Conservation (phyloP, 2,329 filamentous ascomycete genomes). For the Trichoderma brevicompactum region DNA sequence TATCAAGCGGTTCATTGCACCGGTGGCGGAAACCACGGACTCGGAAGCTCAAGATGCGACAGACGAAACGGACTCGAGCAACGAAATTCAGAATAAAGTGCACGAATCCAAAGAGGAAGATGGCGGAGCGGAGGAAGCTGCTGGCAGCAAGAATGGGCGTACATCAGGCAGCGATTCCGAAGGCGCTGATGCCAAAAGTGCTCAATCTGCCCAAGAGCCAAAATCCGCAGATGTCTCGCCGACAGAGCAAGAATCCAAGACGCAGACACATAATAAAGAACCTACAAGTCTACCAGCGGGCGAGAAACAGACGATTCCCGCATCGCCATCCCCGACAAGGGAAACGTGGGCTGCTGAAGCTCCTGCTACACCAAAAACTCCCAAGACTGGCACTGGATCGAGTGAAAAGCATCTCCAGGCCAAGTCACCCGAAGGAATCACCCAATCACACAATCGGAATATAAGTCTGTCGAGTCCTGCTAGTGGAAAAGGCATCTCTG, state of each 20-base stretch:
- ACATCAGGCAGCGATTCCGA: constrained; percentile 43
- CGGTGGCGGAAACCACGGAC: constrained; percentile 33
- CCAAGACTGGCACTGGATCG: neutral
- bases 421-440: constrained; percentile 14
- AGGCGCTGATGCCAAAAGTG: constrained; percentile 44
- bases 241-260: constrained; percentile 11
- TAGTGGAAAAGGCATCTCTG: constrained; percentile 58
- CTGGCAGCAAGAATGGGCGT: neutral
- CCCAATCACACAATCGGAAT: constrained; percentile 43
- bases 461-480: constrained; percentile 45
- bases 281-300: constrained; percentile 29
- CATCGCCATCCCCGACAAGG: neutral
- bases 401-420: neutral
- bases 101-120: constrained; percentile 30
- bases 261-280: neutral
- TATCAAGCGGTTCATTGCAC: constrained; percentile 55
- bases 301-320: neutral
- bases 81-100: neutral
- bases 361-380: constrained; percentile 12
- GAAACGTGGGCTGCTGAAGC: neutral
- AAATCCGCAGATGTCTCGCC: constrained; percentile 11
- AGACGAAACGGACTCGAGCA: constrained; percentile 7
- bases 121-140: neutral
- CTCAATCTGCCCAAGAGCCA: constrained; percentile 36
- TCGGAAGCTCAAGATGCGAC: constrained; percentile 12